Conservation (phyloP, 1,139 yeast genomes). For the Suhomyces bokatorum region DNA sequence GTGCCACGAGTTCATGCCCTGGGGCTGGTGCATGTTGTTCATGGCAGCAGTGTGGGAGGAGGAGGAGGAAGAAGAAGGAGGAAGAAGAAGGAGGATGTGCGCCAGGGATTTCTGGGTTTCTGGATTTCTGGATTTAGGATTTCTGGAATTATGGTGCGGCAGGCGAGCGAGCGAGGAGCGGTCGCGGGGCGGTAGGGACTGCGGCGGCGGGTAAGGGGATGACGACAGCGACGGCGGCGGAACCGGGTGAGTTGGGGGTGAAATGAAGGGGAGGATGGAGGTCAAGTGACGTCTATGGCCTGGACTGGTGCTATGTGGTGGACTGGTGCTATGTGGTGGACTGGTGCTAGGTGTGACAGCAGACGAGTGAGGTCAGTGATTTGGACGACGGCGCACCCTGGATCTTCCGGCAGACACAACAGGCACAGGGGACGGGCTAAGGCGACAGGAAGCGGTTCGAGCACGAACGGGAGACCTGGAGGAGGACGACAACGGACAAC, state of each 20-base stretch:
- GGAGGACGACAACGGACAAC: neutral
- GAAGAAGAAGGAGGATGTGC: neutral
- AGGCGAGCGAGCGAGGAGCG: neutral
- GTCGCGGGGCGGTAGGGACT: no score
- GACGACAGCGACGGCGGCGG: no score
- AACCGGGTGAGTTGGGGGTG: no score
- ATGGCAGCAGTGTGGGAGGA: conserved; percentile 1
- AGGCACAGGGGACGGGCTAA: neutral
- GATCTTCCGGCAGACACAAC: conserved; percentile 2
- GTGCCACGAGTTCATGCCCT: conserved; percentile 41
- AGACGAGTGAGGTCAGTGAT: neutral
- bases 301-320: no score
- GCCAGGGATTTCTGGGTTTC: no score
- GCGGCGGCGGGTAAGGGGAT: no score
- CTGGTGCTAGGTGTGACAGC: neutral
- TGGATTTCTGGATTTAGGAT: no score
- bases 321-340: neutral
- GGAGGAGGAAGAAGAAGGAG: neutral
- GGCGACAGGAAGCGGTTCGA: neutral
- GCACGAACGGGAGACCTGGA: neutral
- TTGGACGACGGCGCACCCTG: conserved; percentile 5
- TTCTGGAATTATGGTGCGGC: neutral
- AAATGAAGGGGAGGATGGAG: no score
- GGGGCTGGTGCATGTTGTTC: conserved; percentile 23
- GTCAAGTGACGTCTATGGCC: no score